Base-by-base conservation (phyloP, 2,329 filamentous ascomycete genomes). In the Aphanoascus verrucosus region DNA sequence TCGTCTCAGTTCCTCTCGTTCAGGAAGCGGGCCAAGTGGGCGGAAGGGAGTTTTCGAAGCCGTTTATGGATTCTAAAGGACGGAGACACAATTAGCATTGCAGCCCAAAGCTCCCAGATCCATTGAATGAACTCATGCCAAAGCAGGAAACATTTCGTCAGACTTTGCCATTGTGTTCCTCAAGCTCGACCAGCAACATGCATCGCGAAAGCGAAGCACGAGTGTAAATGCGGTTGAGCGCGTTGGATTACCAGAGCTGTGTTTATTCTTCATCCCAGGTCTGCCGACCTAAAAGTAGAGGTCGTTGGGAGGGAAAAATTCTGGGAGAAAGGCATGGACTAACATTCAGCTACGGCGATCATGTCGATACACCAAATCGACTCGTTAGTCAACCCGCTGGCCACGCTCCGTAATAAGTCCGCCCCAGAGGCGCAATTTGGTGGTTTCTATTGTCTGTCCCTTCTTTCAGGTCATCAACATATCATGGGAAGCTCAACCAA, bases 381-480 rank as follows among this genome's bases (percentile, higher is more conserved):
- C 42, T 45, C n/a, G n/a, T 42, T 15, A 9, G 15, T 42, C n/a
- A 43, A 43, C n/a, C n/a, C n/a, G 12, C 17, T 14, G 8, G 3
- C 8, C n/a, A 11, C 35, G 11, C 35, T 14, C 31, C 32, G 38
- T 15, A 49, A 23, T 38, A 12, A 38, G 32, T n/a, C 15, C 11
- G 28, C 12, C 14, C 23, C 15, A 12, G 23, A 23, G 19, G 3
- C 15, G 38, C 7, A 15, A 15, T 15, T 8, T 8, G 38, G 14
- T 17, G n/a, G n/a, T 12, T 2, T 8, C 17, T 15, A n/a, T 19
- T 50, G 53, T 56, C 57, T 72, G 70, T 72, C 65, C 64, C 70
- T 65, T 65, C 69, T 69, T 57, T 66, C 67, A 72, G 70, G 70
- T 72, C 69, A 72, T 72, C 70, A 72, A 61, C 69, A 68, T 62